Base-by-base conservation (phyloP, 352 stramenopile genomes). In the Phytopythium delawarense region DNA sequence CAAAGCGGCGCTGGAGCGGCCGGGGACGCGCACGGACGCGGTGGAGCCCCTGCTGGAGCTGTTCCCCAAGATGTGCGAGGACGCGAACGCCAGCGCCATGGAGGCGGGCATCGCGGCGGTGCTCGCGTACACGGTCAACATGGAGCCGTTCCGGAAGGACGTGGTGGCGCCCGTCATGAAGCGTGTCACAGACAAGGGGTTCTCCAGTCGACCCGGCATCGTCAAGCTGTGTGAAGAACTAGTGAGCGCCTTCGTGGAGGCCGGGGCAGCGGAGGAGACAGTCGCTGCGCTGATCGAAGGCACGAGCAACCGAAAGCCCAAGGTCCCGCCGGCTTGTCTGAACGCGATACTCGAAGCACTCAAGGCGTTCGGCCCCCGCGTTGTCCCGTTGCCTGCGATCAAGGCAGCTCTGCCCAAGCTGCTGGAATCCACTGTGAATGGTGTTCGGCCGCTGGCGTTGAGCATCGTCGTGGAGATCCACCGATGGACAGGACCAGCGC, bases 281-380 rank as follows among this genome's bases (percentile, higher is more conserved):
- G 71, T 93, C 12, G 67, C 42, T 7, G 78, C 84, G 23, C 60
- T 96, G 1, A 71, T 96, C 23, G 86, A 95, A 84, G 88, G 86
- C 32, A 91, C 85, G 3, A 90, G 87, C 45, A 93, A 95, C 64
- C 89, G 88, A 45, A 96, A 96, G 56, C 88, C 86, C 1, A 96
- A 96, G 34, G 86, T 94, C 0, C 86, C 88, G 21, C 84, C 88
- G 13, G 84, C 81, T 0, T 95, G 88, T 77, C 69, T 81, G 0
- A 66, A 70, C 4, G 80, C 70, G 54, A 81, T 87, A 15, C 62
- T 94, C 0, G 86, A 95, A 39, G 73, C 78, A 9, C 71, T 96
- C 25, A 89, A 90, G 59, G 81, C 78, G 8, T 96, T 93, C 53
- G 88, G 88, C n/a, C 86, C 86, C 1, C 78, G 76, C 15, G 73